A percentile compares a stretch with the other conserved stretches of the same genome.
These are phyloP conservation scores for Xylaria castorea DNA, from an alignment of 495 filamentous ascomycete genomes.

Conservation along the genomic window DNA sequence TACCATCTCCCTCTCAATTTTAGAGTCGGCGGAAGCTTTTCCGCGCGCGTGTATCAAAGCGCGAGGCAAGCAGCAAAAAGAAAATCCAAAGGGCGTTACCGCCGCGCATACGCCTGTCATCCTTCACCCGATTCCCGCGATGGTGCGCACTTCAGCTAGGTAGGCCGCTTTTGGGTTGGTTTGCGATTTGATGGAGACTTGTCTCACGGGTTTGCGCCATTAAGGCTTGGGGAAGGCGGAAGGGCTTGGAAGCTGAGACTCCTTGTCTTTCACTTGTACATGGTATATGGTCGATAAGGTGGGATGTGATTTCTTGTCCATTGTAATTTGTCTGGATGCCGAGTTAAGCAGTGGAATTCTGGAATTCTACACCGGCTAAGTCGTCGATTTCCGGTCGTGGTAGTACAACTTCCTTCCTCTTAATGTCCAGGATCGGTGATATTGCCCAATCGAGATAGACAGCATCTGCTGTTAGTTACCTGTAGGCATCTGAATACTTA, in stretches of 20 bases:
- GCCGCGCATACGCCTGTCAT: neutral
- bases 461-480: neutral
- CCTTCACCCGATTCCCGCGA: constrained; percentile 11
- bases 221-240: constrained; percentile 7
- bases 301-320: neutral
- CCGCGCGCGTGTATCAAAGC: neutral
- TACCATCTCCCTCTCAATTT: neutral
- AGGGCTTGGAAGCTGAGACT: constrained; percentile 8
- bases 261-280: neutral
- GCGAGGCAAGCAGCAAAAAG: constrained; percentile 7
- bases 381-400: neutral
- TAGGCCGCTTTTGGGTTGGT: neutral
- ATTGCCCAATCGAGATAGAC: constrained; percentile 8
- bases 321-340: constrained; percentile 2
- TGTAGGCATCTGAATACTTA: neutral
- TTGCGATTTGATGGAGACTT: constrained; percentile 18
- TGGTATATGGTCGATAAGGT: neutral
- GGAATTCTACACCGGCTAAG: neutral
- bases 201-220: constrained; percentile 13
- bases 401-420: neutral
- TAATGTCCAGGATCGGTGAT: constrained; percentile 20
- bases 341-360: neutral
- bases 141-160: neutral
- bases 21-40: neutral
- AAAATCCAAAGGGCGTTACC: neutral